phyloP scores from a whole-genome alignment of 129 eudicot genomes.

The Dittrichia graveolens region DNA sequence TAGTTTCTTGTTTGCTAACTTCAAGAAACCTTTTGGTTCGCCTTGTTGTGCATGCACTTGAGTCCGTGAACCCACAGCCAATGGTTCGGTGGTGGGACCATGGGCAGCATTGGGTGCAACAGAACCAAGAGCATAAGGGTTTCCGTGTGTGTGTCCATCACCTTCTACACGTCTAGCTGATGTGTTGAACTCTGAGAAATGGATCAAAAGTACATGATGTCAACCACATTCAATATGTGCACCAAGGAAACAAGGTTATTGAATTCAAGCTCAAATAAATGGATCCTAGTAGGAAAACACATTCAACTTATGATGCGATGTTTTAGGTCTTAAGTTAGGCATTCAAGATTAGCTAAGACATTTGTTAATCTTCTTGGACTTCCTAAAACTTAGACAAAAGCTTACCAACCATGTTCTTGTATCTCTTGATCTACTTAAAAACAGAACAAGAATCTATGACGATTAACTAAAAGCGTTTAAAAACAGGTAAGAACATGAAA shows the following conservation, averaged over 20 bases:
- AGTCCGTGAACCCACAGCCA: conserved; percentile 21
- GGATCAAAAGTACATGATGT: background rate
- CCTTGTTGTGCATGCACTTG: conserved; percentile 20
- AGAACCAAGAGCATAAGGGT: conserved; percentile 3
- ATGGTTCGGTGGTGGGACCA: conserved; percentile 12
- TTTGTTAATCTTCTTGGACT: no score
- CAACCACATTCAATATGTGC: background rate
- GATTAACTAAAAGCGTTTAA: no score
- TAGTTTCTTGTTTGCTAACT: conserved; percentile 45
- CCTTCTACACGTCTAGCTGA: conserved; percentile 41
- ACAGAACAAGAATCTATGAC: no score
- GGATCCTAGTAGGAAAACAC: background rate
- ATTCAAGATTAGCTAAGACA: background rate
- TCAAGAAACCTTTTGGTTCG: conserved; percentile 43
- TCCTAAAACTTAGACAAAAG: no score
- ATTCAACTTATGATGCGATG: background rate
- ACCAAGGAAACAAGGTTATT: background rate
- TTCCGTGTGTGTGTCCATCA: background rate
- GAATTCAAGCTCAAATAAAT: background rate
- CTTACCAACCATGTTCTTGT: no score
- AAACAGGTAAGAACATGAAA: no score
- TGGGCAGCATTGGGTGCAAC: conserved; percentile 28
- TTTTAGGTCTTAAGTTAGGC: background rate
- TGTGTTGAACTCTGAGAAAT: conserved; percentile 46
- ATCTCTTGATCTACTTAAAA: no score